Evolutionary conservation across 2,329 filamentous ascomycete species (phyloP).

Genomic region (Neonectria coccinea): DNA sequence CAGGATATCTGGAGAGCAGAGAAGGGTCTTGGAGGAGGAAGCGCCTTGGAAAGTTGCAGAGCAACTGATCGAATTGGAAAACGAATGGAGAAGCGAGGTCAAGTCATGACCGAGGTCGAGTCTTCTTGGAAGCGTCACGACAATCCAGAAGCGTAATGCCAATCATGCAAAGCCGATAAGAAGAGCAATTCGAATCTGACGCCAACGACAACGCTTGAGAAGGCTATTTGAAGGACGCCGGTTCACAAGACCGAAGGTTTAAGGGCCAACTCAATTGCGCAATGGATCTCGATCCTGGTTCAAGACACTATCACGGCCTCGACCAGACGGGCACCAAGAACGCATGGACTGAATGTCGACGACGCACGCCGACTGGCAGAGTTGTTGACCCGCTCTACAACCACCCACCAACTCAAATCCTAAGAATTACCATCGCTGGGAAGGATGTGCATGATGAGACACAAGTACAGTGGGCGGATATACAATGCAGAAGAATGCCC

Average conservation of each 20-base stretch:
- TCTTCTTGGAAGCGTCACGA: background rate
- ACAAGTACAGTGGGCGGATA: background rate
- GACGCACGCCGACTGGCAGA: background rate
- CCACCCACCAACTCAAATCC: background rate
- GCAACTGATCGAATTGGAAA: conserved; percentile 60
- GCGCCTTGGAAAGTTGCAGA: conserved; percentile 65
- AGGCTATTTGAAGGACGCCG: background rate
- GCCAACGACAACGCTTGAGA: background rate
- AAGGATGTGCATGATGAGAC: background rate
- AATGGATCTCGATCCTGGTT: background rate
- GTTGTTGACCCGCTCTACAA: background rate
- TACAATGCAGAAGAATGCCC: background rate
- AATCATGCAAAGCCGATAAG: background rate
- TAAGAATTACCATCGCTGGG: background rate
- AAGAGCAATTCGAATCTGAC: background rate
- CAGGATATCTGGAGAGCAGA: conserved; percentile 69
- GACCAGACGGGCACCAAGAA: no score
- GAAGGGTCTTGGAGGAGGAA: conserved; percentile 61
- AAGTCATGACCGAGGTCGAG: conserved; percentile 25
- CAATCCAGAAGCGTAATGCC: background rate
- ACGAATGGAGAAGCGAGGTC: conserved; percentile 50
- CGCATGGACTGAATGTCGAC: background rate
- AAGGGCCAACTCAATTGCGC: background rate
- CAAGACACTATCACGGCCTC: background rate
- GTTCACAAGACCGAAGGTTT: background rate